These are phyloP conservation scores for Penicillium verhagenii DNA, from an alignment of 495 filamentous ascomycete species.

Conservation along the genomic window DNA sequence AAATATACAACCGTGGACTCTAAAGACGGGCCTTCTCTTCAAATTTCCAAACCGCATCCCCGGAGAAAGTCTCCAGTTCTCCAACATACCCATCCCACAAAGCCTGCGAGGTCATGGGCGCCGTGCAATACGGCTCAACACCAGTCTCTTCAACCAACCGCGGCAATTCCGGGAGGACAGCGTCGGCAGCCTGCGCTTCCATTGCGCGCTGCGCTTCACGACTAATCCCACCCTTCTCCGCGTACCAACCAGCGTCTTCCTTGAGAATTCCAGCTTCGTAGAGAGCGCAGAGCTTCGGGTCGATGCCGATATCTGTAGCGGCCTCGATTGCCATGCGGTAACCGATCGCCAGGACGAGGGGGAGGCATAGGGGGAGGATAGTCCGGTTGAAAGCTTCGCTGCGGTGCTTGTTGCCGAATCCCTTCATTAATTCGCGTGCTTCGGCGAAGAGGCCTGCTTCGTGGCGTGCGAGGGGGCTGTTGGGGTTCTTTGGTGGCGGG, in stretches of 20 bases:
- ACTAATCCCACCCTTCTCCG: neutral
- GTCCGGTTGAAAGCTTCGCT: conserved; percentile 27
- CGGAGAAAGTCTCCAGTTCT: conserved; percentile 2
- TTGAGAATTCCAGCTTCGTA: conserved; percentile 27
- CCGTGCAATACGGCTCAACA: conserved; percentile 7
- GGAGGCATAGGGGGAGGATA: conserved; percentile 27
- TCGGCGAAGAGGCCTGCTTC: conserved; percentile 30
- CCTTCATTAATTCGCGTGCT: conserved; percentile 9
- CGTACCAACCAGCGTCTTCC: conserved; percentile 6
- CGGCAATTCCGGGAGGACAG: conserved; percentile 7
- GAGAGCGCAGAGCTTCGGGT: conserved; percentile 22
- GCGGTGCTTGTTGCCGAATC: conserved; percentile 13
- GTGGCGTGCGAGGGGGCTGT: conserved; percentile 25
- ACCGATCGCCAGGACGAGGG: conserved; percentile 31
- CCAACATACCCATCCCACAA: conserved; percentile 6
- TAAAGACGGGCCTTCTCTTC: neutral
- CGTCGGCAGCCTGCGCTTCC: conserved; percentile 2
- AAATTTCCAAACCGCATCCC: neutral
- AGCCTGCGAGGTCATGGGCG: conserved; percentile 10
- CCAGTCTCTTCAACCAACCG: conserved; percentile 9
- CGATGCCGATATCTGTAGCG: conserved; percentile 21
- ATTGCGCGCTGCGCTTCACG: neutral
- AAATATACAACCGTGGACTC: neutral
- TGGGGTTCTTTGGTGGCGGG: conserved; percentile 21
- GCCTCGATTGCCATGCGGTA: conserved; percentile 41